Conservation (phyloP, 83 land plant species). For the Isoetes engelmannii region DNA sequence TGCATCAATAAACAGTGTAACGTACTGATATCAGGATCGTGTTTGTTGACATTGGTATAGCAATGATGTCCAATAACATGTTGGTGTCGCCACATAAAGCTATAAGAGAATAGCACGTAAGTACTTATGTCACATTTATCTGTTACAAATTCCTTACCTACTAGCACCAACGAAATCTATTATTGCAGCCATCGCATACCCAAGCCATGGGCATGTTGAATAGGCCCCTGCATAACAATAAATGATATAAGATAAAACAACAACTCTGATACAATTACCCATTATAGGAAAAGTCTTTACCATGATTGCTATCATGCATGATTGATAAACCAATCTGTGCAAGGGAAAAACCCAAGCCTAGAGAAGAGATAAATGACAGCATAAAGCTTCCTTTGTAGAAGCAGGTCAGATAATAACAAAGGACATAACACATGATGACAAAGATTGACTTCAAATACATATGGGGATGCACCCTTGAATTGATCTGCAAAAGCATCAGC, state of each 20-base stretch:
- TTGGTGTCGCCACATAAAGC: conserved; percentile 57
- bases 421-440: background rate
- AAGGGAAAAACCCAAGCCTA: background rate
- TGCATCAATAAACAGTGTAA: background rate
- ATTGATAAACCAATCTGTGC: conserved; percentile 5
- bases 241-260: background rate
- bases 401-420: background rate
- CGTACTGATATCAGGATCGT: conserved; percentile 51
- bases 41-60: conserved; percentile 44
- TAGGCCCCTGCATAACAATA: conserved; percentile 31
- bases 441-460: background rate
- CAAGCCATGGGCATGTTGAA: conserved; percentile 26
- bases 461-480: conserved; percentile 2
- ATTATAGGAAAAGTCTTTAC: background rate
- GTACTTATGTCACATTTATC: background rate
- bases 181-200: conserved; percentile 43
- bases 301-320: background rate
- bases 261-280: background rate
- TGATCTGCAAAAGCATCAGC: background rate
- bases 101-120: conserved; percentile 11
- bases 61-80: conserved; percentile 56
- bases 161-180: conserved; percentile 47
- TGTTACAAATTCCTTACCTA: conserved; percentile 25
- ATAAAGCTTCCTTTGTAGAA: background rate
- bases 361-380: background rate